Percentiles rank a stretch among this genome's conserved stretches.
These are phyloP conservation scores for Salix caprea DNA, from an alignment of 345 rosid species.

Conservation along the genomic window DNA sequence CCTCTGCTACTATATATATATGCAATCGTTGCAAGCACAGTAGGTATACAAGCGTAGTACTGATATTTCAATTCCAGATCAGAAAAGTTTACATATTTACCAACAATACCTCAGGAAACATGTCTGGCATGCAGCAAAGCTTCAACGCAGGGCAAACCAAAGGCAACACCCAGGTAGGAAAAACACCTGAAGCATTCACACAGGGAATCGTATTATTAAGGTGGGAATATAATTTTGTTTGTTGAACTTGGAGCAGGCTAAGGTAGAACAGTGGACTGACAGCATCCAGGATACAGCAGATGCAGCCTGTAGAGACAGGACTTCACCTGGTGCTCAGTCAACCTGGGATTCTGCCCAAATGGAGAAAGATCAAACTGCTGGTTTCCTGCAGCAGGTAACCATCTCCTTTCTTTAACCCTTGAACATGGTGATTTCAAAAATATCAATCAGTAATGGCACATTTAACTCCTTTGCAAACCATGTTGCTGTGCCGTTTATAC, in stretches of 20 bases:
- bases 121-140: constrained; percentile 17
- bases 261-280: not conserved
- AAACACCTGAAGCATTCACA: too few relatives aligned
- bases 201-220: not conserved
- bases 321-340: not conserved
- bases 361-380: constrained; percentile 6
- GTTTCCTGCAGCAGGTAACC: constrained; percentile 16
- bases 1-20: not conserved
- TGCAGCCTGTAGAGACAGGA: constrained; percentile 13
- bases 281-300: constrained; percentile 6
- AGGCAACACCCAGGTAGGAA: not conserved
- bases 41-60: not conserved
- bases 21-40: too few relatives aligned
- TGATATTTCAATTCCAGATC: not conserved
- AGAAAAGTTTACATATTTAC: not conserved
- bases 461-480: too few relatives aligned
- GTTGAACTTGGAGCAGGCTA: not conserved
- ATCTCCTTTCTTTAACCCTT: not conserved
- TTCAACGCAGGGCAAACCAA: constrained; percentile 12
- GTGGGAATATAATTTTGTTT: not conserved
- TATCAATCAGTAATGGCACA: too few relatives aligned
- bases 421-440: too few relatives aligned
- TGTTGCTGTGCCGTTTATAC: too few relatives aligned
- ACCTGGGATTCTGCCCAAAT: constrained; percentile 4
- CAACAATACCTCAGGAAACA: not conserved